Base-by-base conservation (phyloP, 2,329 filamentous ascomycete genomes). In the Fusarium bactridioides region DNA sequence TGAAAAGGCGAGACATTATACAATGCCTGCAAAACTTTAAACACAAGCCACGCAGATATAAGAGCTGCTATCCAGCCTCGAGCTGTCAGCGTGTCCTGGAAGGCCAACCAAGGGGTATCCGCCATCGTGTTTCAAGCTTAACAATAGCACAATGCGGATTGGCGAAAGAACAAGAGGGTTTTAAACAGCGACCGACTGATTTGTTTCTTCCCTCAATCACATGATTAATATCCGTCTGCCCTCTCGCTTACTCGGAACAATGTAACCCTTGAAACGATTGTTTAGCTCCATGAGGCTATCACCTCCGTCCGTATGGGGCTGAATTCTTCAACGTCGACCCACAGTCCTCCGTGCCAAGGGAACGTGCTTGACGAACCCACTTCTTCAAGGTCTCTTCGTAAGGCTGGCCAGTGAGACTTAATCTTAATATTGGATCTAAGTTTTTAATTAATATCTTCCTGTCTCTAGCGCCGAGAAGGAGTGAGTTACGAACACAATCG, bases 1-100 rank as follows among this genome's bases (percentile, higher is more conserved):
- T 69, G 66, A 25, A 69, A 50, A 16, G 66, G 58, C 5, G 66
- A 69, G 3, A 69, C 41, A n/a, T 69, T 69, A 10, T 69, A 69
- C 7, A 69, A 21, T 4, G 35, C 50, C n/a, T 64, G 64, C 25
- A 69, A 1, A 8, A 58, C 1, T 27, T 64, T 47, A 4, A 38
- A 69, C 9, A 10, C 5, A 33, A 64, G 10, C 66, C 66, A 69
- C 7, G n/a, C 27, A 1, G 6, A 18, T n/a, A 58, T 10, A 1
- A 18, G 10, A n/a, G 21, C 18, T 3, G 23, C 10, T 10, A 16
- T 12, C 64, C 44, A 69, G 7, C 43, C 50, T 38, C 35, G 33
- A 3, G 35, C 31, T 4, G 58, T 47, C 40, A 64, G 35, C 18
- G 21, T 13, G 19, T 35, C 40, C 12, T 29, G 57, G 16, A 69